Evolutionary conservation across 2,329 filamentous ascomycete genomes (phyloP).

Genomic region (Fusarium sp.): DNA sequence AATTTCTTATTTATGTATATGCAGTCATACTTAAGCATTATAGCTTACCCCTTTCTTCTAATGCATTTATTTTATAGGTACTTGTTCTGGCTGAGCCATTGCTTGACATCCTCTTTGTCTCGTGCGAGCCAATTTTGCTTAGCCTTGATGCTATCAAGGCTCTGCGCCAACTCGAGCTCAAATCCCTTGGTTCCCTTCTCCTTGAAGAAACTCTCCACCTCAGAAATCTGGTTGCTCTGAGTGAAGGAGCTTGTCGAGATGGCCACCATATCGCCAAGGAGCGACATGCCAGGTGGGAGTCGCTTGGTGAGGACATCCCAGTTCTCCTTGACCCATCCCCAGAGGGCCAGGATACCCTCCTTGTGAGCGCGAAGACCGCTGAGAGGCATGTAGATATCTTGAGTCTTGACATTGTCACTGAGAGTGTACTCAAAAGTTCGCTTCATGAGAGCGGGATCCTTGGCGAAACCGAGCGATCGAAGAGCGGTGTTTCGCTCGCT

Average conservation of each 20-base stretch:
- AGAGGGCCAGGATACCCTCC: conserved; percentile 83
- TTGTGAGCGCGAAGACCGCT: conserved; percentile 80
- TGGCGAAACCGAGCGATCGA: conserved; percentile 82
- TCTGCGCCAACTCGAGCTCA: conserved; percentile 90
- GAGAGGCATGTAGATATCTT: conserved; percentile 92
- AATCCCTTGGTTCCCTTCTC: conserved; percentile 86
- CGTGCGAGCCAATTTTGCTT: conserved; percentile 69
- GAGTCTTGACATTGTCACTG: conserved; percentile 86
- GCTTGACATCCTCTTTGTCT: conserved; percentile 76
- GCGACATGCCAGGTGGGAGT: conserved; percentile 85
- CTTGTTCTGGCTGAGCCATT: conserved; percentile 60
- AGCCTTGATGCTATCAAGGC: conserved; percentile 82
- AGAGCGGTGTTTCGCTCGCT: conserved; percentile 95
- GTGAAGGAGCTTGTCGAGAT: conserved; percentile 87
- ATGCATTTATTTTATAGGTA: conserved; percentile 38
- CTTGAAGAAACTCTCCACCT: conserved; percentile 84
- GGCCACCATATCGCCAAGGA: conserved; percentile 85
- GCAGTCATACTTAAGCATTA: not conserved
- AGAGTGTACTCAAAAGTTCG: conserved; percentile 80
- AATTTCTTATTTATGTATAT: not conserved
- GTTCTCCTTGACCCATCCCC: conserved; percentile 84
- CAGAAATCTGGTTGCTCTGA: conserved; percentile 76
- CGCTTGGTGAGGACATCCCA: conserved; percentile 87
- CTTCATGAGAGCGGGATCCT: conserved; percentile 82
- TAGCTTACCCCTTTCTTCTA: not conserved